phyloP scores from a whole-genome alignment of 164 flowering plant genomes.

The Sedum album region DNA sequence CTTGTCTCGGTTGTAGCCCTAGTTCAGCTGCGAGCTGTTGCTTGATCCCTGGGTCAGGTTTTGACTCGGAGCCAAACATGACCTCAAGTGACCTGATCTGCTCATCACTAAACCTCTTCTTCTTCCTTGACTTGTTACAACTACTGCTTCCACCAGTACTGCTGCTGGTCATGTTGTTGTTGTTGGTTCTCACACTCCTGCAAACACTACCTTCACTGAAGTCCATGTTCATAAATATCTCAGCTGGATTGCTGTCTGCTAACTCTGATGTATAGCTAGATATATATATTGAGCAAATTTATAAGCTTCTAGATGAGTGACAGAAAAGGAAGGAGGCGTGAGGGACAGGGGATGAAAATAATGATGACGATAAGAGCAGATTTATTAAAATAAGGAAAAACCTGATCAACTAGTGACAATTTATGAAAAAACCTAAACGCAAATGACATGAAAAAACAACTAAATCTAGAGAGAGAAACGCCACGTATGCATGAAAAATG shows the following conservation, averaged over 20 bases:
- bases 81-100: constrained; percentile 20
- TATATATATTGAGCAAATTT: not conserved
- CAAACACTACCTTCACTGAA: not conserved
- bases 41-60: constrained; percentile 19
- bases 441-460: not conserved
- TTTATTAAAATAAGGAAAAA: not conserved
- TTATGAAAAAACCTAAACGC: not conserved
- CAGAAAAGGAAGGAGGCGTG: constrained; percentile 7
- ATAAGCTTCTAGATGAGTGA: constrained; percentile 1
- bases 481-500: not conserved
- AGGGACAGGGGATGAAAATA: constrained; percentile 2
- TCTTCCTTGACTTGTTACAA: not conserved
- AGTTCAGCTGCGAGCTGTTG: constrained; percentile 19
- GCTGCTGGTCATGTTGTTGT: not conserved
- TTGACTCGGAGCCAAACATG: constrained; percentile 19
- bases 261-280: not conserved
- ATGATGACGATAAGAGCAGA: constrained; percentile 5
- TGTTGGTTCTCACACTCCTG: constrained; percentile 1
- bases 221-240: not conserved
- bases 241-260: not conserved
- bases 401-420: not conserved
- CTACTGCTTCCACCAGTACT: not conserved
- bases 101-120: constrained; percentile 7
- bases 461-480: not conserved
- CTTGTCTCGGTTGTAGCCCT: constrained; percentile 27